Base-by-base conservation (phyloP, 139 green algal species). In the Chlamydomonas eustigma region DNA sequence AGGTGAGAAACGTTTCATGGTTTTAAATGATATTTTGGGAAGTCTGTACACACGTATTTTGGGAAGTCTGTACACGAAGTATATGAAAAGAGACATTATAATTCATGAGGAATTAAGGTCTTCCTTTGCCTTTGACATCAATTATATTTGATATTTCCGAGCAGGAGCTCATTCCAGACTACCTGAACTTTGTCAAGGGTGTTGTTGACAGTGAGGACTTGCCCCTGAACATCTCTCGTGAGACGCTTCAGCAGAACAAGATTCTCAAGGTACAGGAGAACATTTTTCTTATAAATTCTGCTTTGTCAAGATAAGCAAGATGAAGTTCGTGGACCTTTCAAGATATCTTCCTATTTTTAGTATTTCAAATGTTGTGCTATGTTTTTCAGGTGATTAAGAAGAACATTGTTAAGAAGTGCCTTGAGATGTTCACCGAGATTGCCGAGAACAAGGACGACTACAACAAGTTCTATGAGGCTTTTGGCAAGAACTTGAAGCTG, bases 391-490 rank as follows among this genome's bases (percentile, higher is more conserved):
- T 99, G 66, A 99, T 99, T 87, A 89, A 90, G 75, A 99, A 99
- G 93, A 99, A 99, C 90, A 94, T 99, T 37, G 92, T 99, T 50
- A 99, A 99, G 92, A 99, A 99, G 94, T 97, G 92, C 88, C 76
- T 98, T 32, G 94, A 98, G 83, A 90, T 98, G 90, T 96, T 98
- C 84, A 86, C 82, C 30, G 95, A 98, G 87, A 91, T 99, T 35
- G 89, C 93, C 0, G 96, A 99, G 92, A 99, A 99, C 93, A 99
- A 99, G 94, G 96, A 99, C 70, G 96, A 99, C 87, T 99, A 98
- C 87, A 83, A 75, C 83, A 99, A 99, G 89, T 99, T 99, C 85
- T 99, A 98, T 69, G 96, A 99, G 89, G 79, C 95, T 24, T 99
- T 99, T 74, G 90, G 88, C 86, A 99, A 99, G 95, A 99, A 99